Base-by-base conservation (phyloP, 1,284 basidiomycete species). In the Rhodotorula mucilaginosa region DNA sequence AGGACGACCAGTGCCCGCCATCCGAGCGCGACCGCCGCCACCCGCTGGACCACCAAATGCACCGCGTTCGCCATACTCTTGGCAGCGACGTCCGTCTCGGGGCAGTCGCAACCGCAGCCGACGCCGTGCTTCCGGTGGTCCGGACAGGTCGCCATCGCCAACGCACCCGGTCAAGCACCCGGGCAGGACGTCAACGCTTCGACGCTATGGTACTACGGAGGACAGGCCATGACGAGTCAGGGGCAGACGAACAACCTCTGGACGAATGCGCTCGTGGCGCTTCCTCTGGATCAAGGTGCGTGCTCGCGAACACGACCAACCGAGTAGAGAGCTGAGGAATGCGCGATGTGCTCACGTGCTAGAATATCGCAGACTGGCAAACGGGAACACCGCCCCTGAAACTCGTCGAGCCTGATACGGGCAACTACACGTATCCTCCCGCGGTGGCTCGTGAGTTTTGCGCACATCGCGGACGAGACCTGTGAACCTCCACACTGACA, bases 191-290 rank as follows among this genome's bases (percentile, higher is more conserved):
- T 67, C 65, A 16, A 47, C 10, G 60, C 62, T 4, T 64, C 69
- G 15, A 68, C 72, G 31, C 59, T 76, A 18, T 78, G 61, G 56
- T 76, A 76, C 64, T 74, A 74, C 39, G 76, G 77, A 16, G 78
- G 78, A 12, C 69, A 79, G 49, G 70, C 72, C 1, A 74, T 65
- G 63, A 71, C 71, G 15, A 52, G 46, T 5, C 57, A 61, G 21
- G 68, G 65, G 18, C 74, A 76, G 62, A 70, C 66, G 2, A n/a
- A 16, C 12, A 68, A 73, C 47, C 73, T 72, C 44, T 77, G 78
- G 74, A 78, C 78, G 6, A 79, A 79, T 65, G 78, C 78, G 49
- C 71, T 79, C 29, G 72, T 78, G 16, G 60, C 72, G 23, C 51
- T 79, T 4, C 71, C 77, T 44, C 61, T 79, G 0, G 65, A 70